These are phyloP conservation scores for Tricholoma hemisulphureum DNA, from an alignment of 768 basidiomycete species.

Conservation along the genomic window DNA sequence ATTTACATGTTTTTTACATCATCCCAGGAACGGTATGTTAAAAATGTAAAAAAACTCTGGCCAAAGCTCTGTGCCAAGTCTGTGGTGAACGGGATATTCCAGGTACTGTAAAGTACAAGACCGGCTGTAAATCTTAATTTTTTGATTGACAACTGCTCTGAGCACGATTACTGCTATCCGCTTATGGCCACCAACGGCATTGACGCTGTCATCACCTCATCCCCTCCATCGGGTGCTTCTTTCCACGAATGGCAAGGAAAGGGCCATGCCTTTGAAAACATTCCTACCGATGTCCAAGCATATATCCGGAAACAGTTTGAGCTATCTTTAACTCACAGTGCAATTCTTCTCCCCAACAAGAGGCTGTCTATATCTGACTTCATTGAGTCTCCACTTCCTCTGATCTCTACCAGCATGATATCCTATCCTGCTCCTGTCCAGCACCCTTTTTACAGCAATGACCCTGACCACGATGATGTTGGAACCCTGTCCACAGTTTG, in stretches of 20 bases:
- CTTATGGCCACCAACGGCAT: no score
- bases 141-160: no score
- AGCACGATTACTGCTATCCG: no score
- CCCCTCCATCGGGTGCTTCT: no score
- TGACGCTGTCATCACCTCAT: no score
- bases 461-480: not conserved
- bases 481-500: not conserved
- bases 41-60: not conserved
- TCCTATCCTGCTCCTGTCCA: not conserved
- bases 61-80: not conserved
- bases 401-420: not conserved
- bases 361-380: not conserved
- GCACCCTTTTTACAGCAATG: not conserved
- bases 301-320: no score
- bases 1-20: not conserved
- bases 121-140: no score
- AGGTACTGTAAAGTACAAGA: no score
- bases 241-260: no score
- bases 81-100: not conserved
- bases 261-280: no score
- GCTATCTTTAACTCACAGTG: no score
- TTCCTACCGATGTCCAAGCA: no score
- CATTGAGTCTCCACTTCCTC: not conserved
- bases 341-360: not conserved
- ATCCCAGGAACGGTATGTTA: not conserved